Evolutionary conservation across 1,284 basidiomycete species (phyloP), one percentile per base, ranked within the genome.

Genomic region (Dichomitus squalens): DNA sequence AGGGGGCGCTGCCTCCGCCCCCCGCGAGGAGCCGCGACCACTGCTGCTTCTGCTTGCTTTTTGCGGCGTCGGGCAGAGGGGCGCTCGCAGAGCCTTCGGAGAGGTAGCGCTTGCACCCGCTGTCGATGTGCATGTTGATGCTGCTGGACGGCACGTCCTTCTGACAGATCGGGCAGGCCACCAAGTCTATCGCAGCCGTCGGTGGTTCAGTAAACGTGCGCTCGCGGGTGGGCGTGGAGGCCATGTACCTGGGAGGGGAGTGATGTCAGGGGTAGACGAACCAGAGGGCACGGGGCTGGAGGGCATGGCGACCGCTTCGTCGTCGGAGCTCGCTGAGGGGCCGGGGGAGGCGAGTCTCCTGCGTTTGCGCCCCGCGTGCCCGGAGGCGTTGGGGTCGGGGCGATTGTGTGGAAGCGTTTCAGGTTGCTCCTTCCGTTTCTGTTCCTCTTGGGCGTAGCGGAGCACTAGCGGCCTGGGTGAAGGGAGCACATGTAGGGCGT

Each of bases 91-190:
- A 33, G 2, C 36, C 25, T 12, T 63, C 50, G 21, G 43, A 57
- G 39, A 69, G 61, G 25, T 70, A 58, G 11, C 61, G 58, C 52
- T 73, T 77, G 67, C 83, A 87, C 6, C 72, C 71, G 49, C 76
- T 79, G 64, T 89, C 88, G 44, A 90, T 74, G 64, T 90, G 88
- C 5, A 63, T 56, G 64, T 90, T 88, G 52, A 90, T 83, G 12
- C 60, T 66, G 29, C 72, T 68, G 25, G 75, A 75, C 29, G 71
- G 72, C 20, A 88, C 77, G 16, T 54, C 64, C 54, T 73, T 74
- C 11, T 68, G 62, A 61, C 88, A 91, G 48, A 87, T 56, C 11
- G 88, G 88, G 64, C 88, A 90, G 2, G 69, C 40, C 1, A 87
- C 79, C 21, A 70, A 66, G 25, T 53, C 63, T 61, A 23, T 5